These are phyloP conservation scores for Talaromyces piceae DNA, from an alignment of 2,329 filamentous ascomycete species.

Conservation along the genomic window DNA sequence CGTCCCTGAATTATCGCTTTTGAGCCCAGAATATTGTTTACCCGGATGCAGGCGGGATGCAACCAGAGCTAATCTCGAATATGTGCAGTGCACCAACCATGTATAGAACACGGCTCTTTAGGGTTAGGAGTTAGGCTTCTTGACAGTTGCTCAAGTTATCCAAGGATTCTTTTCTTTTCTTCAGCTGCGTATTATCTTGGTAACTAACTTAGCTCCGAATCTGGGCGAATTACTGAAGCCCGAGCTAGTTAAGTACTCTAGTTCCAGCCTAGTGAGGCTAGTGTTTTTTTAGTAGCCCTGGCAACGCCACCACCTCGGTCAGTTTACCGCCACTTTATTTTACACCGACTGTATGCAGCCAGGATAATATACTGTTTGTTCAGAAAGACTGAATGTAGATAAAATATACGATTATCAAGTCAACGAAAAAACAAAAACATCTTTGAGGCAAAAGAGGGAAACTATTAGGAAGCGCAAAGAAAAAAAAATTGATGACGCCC, in stretches of 20 bases:
- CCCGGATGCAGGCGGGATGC: not conserved
- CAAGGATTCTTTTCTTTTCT: too few species aligned
- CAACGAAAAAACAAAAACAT: too few species aligned
- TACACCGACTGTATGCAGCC: not conserved
- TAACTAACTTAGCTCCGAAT: not conserved
- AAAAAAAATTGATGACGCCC: too few species aligned
- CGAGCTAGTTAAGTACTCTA: too few species aligned
- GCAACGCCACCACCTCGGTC: slow-evolving; percentile 6
- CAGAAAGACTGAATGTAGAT: too few species aligned
- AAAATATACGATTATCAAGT: too few species aligned
- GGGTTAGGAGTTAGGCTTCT: too few species aligned
- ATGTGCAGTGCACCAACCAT: not conserved
- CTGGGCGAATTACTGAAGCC: not conserved
- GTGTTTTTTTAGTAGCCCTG: slow-evolving; percentile 6
- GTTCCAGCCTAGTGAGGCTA: not conserved
- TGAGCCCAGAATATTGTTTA: not conserved
- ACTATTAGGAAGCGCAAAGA: too few species aligned
- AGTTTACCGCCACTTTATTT: not conserved
- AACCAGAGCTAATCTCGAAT: not conserved
- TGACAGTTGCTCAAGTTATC: too few species aligned
- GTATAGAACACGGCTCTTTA: not conserved
- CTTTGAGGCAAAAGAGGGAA: too few species aligned
- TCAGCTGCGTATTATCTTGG: too few species aligned
- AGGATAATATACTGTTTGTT: too few species aligned
- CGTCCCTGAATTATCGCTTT: not conserved